A percentile compares a stretch with the other conserved stretches of the same genome.
These are phyloP conservation scores for Saccharomycopsis sp. DNA, from an alignment of 805 yeast species.

Conservation along the genomic window DNA sequence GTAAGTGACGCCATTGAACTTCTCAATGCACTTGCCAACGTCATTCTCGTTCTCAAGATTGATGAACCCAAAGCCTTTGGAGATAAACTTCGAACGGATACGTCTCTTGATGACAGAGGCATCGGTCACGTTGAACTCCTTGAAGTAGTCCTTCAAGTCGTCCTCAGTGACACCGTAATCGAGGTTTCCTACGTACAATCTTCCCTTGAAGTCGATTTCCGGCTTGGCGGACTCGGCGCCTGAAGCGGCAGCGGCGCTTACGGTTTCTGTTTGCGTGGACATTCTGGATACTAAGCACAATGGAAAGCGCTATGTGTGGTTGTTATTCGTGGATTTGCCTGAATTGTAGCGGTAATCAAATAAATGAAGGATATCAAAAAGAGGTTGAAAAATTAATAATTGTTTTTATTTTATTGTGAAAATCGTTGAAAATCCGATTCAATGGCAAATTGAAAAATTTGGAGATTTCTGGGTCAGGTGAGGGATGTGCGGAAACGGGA, in stretches of 20 bases:
- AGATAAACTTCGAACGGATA: conserved; percentile 22
- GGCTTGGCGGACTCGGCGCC: not conserved
- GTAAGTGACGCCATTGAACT: conserved; percentile 37
- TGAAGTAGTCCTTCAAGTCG: conserved; percentile 46
- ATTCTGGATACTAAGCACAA: no score
- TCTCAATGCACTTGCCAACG: conserved; percentile 38
- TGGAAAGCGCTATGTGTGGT: no score
- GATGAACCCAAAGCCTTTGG: conserved; percentile 56
- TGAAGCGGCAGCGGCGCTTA: not conserved
- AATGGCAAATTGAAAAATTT: no score
- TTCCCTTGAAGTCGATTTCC: conserved; percentile 31
- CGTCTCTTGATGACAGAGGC: conserved; percentile 47
- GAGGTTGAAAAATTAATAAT: no score
- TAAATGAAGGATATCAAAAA: no score
- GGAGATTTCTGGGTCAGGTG: no score
- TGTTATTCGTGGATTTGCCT: no score
- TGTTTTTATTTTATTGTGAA: no score
- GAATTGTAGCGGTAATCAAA: no score
- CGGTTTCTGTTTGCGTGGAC: not conserved
- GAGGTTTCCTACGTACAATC: conserved; percentile 56
- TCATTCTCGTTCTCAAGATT: conserved; percentile 40
- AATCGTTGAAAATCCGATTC: no score
- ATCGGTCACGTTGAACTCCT: conserved; percentile 39
- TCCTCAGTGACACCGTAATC: conserved; percentile 57
- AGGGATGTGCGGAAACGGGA: no score